Conservation (phyloP, 805 yeast genomes). For the Martiniozyma abietophila region DNA sequence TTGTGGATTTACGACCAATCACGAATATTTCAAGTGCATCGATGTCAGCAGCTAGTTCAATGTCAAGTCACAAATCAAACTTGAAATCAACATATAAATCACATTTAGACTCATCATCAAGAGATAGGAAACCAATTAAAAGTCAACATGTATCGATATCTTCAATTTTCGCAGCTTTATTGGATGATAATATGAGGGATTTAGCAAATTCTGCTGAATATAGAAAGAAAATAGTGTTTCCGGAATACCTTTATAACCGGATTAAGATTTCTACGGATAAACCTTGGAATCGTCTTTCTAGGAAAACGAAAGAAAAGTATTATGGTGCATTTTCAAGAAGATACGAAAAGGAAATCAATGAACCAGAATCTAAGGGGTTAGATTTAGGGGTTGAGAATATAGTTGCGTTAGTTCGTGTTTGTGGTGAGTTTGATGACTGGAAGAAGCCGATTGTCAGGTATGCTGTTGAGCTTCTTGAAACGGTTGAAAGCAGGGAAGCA, state of each 20-base stretch:
- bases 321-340: slow-evolving; percentile 24
- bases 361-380: slow-evolving; percentile 10
- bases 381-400: slow-evolving; percentile 13
- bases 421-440: slow-evolving; percentile 20
- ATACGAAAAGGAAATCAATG: slow-evolving; percentile 18
- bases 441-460: slow-evolving; percentile 16
- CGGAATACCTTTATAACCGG: slow-evolving; percentile 20
- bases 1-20: slow-evolving; percentile 8
- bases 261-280: slow-evolving; percentile 16
- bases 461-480: slow-evolving; percentile 14
- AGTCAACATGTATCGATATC: too few relatives aligned
- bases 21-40: background rate
- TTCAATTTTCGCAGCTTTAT: slow-evolving; percentile 20
- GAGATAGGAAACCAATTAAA: too few relatives aligned
- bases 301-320: slow-evolving; percentile 18
- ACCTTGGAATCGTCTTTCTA: slow-evolving; percentile 19
- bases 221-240: slow-evolving; percentile 19
- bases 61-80: background rate
- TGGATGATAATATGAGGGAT: slow-evolving; percentile 22
- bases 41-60: slow-evolving; percentile 2
- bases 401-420: slow-evolving; percentile 20
- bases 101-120: too few relatives aligned
- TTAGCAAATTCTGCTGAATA: slow-evolving; percentile 22
- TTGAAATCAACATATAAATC: too few relatives aligned
- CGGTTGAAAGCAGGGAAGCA: slow-evolving; percentile 4